phyloP scores from a whole-genome alignment of 2,329 filamentous ascomycete genomes.

The Cadophora sp. region DNA sequence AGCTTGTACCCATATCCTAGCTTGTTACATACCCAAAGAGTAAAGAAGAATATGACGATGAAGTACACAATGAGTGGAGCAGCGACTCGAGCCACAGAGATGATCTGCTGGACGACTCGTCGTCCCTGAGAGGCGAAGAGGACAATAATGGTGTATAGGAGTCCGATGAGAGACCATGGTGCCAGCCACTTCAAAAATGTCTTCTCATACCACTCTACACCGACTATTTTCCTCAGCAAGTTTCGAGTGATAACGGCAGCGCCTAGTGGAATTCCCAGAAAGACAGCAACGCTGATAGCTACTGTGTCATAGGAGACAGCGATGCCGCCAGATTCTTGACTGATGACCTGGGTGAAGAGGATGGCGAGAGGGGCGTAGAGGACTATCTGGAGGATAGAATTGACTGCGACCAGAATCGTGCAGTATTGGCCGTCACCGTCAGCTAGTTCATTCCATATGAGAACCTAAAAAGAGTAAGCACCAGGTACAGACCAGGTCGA shows the following conservation, averaged over 20 bases:
- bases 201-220: conserved; percentile 67
- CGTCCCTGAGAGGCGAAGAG: conserved; percentile 83
- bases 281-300: conserved; percentile 83
- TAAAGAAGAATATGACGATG: conserved; percentile 73
- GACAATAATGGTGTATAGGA: conserved; percentile 86
- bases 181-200: conserved; percentile 73
- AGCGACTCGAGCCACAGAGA: conserved; percentile 80
- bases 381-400: conserved; percentile 77
- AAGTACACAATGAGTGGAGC: conserved; percentile 87
- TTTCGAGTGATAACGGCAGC: conserved; percentile 80
- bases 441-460: conserved; percentile 81
- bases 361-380: conserved; percentile 71
- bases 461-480: too few relatives aligned
- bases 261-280: conserved; percentile 82
- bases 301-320: conserved; percentile 68
- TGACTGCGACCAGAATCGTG: conserved; percentile 78
- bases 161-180: conserved; percentile 80
- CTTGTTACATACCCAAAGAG: conserved; percentile 65
- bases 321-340: conserved; percentile 53
- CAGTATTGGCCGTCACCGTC: conserved; percentile 74
- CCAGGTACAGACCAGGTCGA: too few relatives aligned
- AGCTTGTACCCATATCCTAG: conserved; percentile 76
- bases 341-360: conserved; percentile 74
- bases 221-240: conserved; percentile 59
- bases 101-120: conserved; percentile 81